Conservation (phyloP, 306 rosid genomes). For the Begonia loranthoides region DNA sequence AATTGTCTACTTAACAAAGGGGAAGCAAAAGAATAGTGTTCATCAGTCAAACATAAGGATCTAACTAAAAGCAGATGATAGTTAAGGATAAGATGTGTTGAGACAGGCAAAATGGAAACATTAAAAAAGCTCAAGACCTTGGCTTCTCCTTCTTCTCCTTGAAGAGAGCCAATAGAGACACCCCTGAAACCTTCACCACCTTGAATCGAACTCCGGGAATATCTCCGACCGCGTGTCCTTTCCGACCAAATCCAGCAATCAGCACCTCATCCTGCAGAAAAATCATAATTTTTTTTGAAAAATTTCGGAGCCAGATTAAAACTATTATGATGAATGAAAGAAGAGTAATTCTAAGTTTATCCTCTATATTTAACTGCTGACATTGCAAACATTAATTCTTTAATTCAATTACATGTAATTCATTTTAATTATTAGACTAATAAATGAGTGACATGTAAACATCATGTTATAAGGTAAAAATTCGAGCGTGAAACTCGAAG, state of each 20-base stretch:
- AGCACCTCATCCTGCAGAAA: slow-evolving; percentile 49
- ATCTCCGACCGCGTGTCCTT: slow-evolving; percentile 57
- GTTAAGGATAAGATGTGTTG: neutral
- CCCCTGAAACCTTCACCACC: slow-evolving; percentile 59
- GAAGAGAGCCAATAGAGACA: slow-evolving; percentile 51
- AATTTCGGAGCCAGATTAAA: neutral
- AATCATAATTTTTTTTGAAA: neutral
- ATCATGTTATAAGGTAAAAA: too few relatives aligned
- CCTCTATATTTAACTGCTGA: too few relatives aligned
- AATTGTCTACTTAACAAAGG: neutral
- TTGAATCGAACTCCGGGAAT: slow-evolving; percentile 58
- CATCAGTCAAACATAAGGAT: neutral
- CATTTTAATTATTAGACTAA: too few relatives aligned
- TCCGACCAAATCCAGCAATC: slow-evolving; percentile 53
- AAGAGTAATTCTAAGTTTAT: too few relatives aligned
- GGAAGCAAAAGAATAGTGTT: neutral
- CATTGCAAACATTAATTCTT: too few relatives aligned
- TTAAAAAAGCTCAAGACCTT: slow-evolving; percentile 27
- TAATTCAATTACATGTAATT: too few relatives aligned
- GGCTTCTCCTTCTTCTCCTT: slow-evolving; percentile 64
- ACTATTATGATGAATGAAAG: too few relatives aligned
- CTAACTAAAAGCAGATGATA: neutral
- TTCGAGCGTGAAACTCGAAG: too few relatives aligned
- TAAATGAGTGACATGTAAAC: too few relatives aligned
- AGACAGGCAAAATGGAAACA: neutral